These are phyloP conservation scores for Aspergillus costaricaensis DNA, from an alignment of 2,329 filamentous ascomycete species.

Conservation along the genomic window DNA sequence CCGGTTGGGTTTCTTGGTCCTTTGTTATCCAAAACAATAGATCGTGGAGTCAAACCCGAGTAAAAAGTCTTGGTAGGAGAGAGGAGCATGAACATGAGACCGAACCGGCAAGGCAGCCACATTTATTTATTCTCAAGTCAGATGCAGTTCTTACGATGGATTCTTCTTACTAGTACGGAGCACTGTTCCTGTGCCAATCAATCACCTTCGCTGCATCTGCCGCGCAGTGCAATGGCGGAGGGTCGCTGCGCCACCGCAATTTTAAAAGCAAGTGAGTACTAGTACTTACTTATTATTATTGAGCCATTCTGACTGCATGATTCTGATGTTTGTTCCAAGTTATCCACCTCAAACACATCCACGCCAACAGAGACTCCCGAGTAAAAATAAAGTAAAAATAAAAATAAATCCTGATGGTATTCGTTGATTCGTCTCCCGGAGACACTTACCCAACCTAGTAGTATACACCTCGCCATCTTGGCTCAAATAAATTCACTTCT, in stretches of 20 bases:
- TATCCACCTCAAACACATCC: no score
- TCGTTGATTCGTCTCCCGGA: neutral
- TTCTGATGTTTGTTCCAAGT: no score
- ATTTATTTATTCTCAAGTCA: neutral
- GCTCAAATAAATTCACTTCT: no score
- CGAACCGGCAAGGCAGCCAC: conserved; percentile 1
- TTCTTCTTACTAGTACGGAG: neutral
- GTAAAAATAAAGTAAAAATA: no score
- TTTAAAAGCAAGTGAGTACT: neutral
- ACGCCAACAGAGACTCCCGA: no score
- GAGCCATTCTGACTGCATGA: no score
- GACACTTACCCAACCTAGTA: neutral
- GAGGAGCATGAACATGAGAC: neutral
- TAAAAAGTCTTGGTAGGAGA: neutral
- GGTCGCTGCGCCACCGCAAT: neutral
- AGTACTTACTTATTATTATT: no score
- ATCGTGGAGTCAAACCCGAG: neutral
- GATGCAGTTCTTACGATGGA: neutral
- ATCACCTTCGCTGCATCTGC: neutral
- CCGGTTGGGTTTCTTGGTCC: neutral
- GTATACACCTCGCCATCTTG: neutral
- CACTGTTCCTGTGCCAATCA: no score
- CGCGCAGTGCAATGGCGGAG: neutral
- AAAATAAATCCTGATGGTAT: neutral
- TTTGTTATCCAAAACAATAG: neutral